Evolutionary conservation across 2,329 filamentous ascomycete genomes (phyloP).

Genomic region (Beauveria asiatica): DNA sequence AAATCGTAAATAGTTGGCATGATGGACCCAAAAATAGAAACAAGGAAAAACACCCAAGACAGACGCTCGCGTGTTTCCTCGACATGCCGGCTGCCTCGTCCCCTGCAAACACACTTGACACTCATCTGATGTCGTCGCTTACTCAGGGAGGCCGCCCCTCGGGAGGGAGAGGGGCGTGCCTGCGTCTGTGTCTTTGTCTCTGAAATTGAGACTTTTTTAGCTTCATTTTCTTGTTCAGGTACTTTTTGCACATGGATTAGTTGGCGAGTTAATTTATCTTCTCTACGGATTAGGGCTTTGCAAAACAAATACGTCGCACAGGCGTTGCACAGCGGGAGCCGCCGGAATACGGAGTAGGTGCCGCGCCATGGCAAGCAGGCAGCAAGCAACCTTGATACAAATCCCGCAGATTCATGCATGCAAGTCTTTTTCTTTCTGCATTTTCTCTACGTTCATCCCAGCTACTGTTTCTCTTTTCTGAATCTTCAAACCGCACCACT

Average conservation of each 20-base stretch:
- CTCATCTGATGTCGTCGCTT: not conserved
- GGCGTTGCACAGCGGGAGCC: too few relatives aligned
- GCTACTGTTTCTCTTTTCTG: not conserved
- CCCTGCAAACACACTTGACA: slow-evolving; percentile 5
- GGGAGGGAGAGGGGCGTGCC: not conserved
- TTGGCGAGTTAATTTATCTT: too few relatives aligned
- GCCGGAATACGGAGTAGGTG: too few relatives aligned
- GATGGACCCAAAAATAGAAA: too few relatives aligned
- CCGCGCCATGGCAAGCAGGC: too few relatives aligned
- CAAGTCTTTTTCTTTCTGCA: not conserved
- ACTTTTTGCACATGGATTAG: too few relatives aligned
- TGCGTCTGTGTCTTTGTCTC: not conserved
- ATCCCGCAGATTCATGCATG: too few relatives aligned
- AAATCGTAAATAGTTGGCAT: too few relatives aligned
- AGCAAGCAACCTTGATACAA: too few relatives aligned
- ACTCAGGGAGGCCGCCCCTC: not conserved
- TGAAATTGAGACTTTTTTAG: not conserved
- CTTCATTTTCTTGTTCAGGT: not conserved
- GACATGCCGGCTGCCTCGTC: not conserved
- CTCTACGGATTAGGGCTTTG: too few relatives aligned
- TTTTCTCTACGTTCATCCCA: not conserved
- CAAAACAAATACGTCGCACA: not conserved
- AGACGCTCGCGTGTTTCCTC: not conserved
- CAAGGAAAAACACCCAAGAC: not conserved
- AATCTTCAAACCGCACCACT: too few relatives aligned